Base-by-base conservation (phyloP, 257 asterid species). In the Linaria vulgaris region DNA sequence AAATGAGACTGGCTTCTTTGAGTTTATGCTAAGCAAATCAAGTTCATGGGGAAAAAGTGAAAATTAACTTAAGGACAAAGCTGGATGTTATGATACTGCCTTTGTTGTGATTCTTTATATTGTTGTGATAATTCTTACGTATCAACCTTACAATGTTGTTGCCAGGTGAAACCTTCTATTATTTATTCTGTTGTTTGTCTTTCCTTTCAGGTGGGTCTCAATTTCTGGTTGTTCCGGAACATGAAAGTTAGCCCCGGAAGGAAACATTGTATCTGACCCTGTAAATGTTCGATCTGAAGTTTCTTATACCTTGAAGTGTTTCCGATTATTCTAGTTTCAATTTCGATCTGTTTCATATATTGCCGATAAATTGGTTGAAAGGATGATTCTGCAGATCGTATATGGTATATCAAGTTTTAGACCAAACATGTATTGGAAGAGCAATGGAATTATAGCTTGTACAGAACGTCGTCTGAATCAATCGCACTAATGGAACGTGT, bases 231-330 rank as follows among this genome's bases (percentile, higher is more conserved):
- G 59, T 8, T 12, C 31, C 49, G 17, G 51, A 20, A 41, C 62
- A 61, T 52, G 69, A 78, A 55, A 49, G 61, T 12, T 50, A 51
- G 65, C 61, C 53, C 58, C 63, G 64, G 45, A 66, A 31, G 46
- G 68, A 59, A 71, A 54, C 45, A 7, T 20, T 44, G 12, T 48
- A 45, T 30, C 34, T 21, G 56, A 61, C 63, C 14, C 63, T 61
- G 60, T 51, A 54, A 49, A 53, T 48, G 52, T 53, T 64, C 24
- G 70, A 68, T 56, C 48, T 63, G 41, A 77, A 56, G 34, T 61
- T 12, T 55, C 49, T 27, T 59, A 34, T 66, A 48, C 56, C 62
- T 56, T 10, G 69, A 57, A 64, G 63, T 55, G 67, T 10, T 17
- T 48, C 54, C 59, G 12, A 11, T 22, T 59, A 22, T 53, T 56